These are phyloP conservation scores for Spathaspora sp. DNA, from an alignment of 805 yeast species.

Conservation along the genomic window DNA sequence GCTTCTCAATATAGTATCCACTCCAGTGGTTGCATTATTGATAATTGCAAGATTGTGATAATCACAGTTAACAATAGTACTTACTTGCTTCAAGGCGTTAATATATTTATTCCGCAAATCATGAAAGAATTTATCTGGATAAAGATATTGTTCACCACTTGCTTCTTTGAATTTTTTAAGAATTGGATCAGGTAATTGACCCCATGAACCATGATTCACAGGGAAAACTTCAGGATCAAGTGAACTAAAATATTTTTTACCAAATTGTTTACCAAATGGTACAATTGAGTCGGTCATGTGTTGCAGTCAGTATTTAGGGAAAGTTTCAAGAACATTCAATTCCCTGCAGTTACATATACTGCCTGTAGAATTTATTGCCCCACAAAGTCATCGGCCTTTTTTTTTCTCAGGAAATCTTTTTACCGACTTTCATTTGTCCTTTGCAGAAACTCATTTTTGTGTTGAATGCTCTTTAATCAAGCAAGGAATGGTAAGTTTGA, in stretches of 20 bases:
- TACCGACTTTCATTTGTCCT: no score
- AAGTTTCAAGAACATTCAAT: not conserved
- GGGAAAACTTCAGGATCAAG: constrained; percentile 39
- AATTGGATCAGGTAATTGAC: constrained; percentile 50
- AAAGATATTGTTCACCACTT: constrained; percentile 20
- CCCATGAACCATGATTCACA: constrained; percentile 66
- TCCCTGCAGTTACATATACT: no score
- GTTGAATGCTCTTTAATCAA: no score
- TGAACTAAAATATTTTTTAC: constrained; percentile 42
- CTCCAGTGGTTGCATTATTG: constrained; percentile 58
- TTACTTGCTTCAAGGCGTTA: constrained; percentile 33
- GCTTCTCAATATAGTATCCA: constrained; percentile 54
- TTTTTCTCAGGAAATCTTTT: no score
- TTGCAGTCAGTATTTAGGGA: not conserved
- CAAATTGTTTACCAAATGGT: constrained; percentile 48
- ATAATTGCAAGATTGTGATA: constrained; percentile 49
- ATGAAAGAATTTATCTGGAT: constrained; percentile 46
- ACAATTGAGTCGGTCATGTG: not conserved
- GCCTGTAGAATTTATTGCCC: no score
- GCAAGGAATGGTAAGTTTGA: no score
- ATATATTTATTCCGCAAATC: constrained; percentile 18
- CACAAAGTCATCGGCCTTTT: no score
- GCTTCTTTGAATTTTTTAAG: constrained; percentile 29
- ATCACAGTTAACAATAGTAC: constrained; percentile 42
- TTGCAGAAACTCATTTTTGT: no score